Evolutionary conservation across 306 rosid genomes (phyloP).

Genomic region (Casuarina equisetifolia): DNA sequence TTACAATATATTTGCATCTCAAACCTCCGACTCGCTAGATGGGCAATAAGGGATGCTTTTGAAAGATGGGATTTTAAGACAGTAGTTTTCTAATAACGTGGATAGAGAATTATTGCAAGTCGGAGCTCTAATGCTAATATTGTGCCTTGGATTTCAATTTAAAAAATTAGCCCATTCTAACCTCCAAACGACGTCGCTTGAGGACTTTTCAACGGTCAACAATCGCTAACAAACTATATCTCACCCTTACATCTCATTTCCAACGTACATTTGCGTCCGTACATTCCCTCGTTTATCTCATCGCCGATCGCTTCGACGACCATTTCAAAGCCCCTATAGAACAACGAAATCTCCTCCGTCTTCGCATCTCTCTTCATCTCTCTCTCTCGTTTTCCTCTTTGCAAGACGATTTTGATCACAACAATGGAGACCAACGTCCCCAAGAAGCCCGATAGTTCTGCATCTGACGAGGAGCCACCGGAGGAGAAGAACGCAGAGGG

Average conservation of each 20-base stretch:
- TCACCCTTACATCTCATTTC: not conserved
- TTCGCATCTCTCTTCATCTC: constrained; percentile 32
- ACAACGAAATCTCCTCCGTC: constrained; percentile 27
- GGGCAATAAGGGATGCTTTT: no score
- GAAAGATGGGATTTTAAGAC: no score
- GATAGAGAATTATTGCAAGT: no score
- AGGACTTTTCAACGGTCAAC: constrained; percentile 39
- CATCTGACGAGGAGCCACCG: not conserved
- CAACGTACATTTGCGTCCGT: constrained; percentile 30
- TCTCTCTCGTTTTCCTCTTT: not conserved
- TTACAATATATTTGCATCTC: no score
- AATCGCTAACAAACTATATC: not conserved
- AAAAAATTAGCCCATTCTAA: no score
- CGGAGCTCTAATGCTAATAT: no score
- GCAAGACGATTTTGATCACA: constrained; percentile 5
- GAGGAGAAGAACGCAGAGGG: not conserved
- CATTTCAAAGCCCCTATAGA: constrained; percentile 36
- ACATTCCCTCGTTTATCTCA: constrained; percentile 29
- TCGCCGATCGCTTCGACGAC: constrained; percentile 34
- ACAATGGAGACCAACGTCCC: constrained; percentile 46
- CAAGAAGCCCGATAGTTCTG: constrained; percentile 21
- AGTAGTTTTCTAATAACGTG: no score
- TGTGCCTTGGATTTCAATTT: no score
- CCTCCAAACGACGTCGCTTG: constrained; percentile 12
- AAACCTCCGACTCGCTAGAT: no score